Evolutionary conservation across 768 basidiomycete species (phyloP).

Genomic region (Rhodocollybia butyracea): DNA sequence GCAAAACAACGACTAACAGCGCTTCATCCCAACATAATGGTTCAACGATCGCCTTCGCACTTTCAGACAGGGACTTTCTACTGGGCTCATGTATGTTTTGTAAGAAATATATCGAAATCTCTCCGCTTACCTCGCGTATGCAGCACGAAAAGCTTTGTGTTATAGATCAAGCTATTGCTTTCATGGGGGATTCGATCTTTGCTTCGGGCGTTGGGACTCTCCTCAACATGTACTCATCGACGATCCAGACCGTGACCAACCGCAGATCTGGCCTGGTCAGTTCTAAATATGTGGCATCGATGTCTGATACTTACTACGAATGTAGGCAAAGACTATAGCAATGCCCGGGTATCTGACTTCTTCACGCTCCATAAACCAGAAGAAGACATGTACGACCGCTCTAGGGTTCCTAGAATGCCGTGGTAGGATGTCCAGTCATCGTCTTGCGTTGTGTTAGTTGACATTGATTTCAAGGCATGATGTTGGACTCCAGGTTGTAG

Average conservation of each 20-base stretch:
- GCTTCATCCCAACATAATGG: constrained; percentile 90
- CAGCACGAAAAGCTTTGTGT: constrained; percentile 98
- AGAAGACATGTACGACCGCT: constrained; percentile 93
- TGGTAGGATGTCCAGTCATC: constrained; percentile 54
- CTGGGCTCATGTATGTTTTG: constrained; percentile 93
- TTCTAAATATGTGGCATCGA: constrained; percentile 1
- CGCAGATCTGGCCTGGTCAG: constrained; percentile 86
- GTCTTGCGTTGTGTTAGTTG: not conserved
- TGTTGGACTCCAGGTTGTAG: constrained; percentile 92
- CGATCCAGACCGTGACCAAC: constrained; percentile 61
- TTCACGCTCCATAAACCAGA: constrained; percentile 82
- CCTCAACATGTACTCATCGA: constrained; percentile 90
- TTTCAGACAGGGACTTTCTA: constrained; percentile 97
- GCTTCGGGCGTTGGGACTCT: constrained; percentile 97
- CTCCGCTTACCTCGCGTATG: not conserved
- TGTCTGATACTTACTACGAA: not conserved
- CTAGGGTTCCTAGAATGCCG: constrained; percentile 90
- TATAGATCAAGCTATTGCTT: constrained; percentile 94
- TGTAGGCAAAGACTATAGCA: constrained; percentile 92
- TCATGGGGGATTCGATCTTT: constrained; percentile 98
- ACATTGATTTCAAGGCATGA: constrained; percentile 77
- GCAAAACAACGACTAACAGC: constrained; percentile 77
- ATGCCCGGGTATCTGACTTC: constrained; percentile 85
- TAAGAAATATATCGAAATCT: too few relatives aligned
- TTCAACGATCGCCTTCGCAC: constrained; percentile 96